Base-by-base conservation (phyloP, 495 filamentous ascomycete species). In the Podospora comata region DNA sequence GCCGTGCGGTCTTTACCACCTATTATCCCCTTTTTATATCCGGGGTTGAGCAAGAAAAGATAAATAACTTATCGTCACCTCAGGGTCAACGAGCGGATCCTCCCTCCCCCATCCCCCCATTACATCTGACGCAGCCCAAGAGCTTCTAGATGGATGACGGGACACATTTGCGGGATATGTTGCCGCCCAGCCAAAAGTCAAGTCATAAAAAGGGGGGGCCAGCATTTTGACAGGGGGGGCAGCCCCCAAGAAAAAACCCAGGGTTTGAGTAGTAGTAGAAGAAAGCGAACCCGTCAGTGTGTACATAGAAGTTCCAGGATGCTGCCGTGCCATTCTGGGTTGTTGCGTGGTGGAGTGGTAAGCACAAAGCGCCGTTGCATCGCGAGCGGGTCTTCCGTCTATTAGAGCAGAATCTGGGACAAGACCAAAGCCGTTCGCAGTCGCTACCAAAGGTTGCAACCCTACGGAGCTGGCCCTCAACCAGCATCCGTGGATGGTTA, bases 361-460 rank as follows among this genome's bases (percentile, higher is more conserved):
- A 58, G 55, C 55, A 23, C 23, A 23, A 56, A 62, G 53, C 27
- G 6, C 11, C 34, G 56, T n/a, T 20, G 60, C 39, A 32, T 61
- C 18, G 59, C 27, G 6, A 61, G 59, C 59, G 59, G 59, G 59
- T 61, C 59, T 61, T 27, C 59, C 20, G 23, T 27, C 59, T 61
- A 7, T 27, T 32, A 27, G 59, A 3, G 62, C 15, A 16, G 11
- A 32, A 48, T 69, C 62, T 27, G 62, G 58, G n/a, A 65, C 7
- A 61, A 11, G 53, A 32, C 65, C 60, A 67, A 67, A 54, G 23
- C 23, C 64, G 32, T 19, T 61, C 55, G 63, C 18, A 66, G 65
- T 67, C 65, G 69, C 61, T 70, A 70, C 69, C 69, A 61, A 55
- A 65, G 28, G 62, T 4, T 59, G 34, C 34, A 63, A 63, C 61